Conservation (phyloP, 176 grass and related monocot genomes). For the Triticum monococcum region DNA sequence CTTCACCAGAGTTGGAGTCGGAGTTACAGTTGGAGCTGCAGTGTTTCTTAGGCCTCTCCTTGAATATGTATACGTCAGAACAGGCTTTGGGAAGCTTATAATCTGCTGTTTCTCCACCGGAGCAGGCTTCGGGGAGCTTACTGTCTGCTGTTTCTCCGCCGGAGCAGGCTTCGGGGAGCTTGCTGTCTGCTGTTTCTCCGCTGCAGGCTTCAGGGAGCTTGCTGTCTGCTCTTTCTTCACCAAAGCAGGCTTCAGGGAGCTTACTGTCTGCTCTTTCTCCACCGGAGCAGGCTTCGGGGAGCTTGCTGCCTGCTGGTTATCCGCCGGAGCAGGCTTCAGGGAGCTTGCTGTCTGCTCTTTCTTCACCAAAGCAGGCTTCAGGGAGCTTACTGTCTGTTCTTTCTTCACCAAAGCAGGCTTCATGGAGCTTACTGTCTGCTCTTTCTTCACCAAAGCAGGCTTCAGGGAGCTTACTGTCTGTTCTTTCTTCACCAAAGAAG, state of each 20-base stretch:
- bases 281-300: too few relatives aligned
- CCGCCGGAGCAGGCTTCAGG: too few relatives aligned
- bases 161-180: neutral
- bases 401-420: too few relatives aligned
- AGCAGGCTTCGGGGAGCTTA: neutral
- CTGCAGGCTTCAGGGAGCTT: neutral
- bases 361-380: too few relatives aligned
- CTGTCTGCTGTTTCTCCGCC: neutral
- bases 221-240: neutral
- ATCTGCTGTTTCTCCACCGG: neutral
- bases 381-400: too few relatives aligned
- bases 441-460: too few relatives aligned
- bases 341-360: too few relatives aligned
- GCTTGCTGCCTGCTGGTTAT: too few relatives aligned
- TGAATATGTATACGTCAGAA: slow-evolving; percentile 14
- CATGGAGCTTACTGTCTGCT: too few relatives aligned
- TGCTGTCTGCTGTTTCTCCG: neutral
- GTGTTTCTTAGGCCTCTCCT: neutral
- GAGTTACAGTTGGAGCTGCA: neutral
- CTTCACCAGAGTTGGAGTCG: neutral
- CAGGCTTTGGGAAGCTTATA: neutral
- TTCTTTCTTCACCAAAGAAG: too few relatives aligned
- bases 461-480: too few relatives aligned
- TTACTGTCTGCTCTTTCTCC: neutral
- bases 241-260: neutral